phyloP scores from a whole-genome alignment of 73 alveolate species.

The Paraurostyla sp. region DNA sequence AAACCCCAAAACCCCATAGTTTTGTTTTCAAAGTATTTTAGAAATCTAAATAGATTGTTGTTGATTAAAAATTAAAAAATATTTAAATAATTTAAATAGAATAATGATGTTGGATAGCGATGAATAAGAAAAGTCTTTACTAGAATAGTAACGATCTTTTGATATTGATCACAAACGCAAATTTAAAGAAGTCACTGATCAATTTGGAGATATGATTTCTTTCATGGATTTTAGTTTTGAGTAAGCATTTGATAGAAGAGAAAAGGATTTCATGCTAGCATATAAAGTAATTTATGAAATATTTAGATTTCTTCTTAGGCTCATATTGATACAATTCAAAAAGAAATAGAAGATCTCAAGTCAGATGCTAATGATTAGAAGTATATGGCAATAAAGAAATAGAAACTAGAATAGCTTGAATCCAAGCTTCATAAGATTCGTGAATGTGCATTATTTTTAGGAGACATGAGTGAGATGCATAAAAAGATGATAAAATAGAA shows the following conservation, averaged over 20 bases:
- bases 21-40: not conserved
- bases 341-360: slow-evolving; percentile 41
- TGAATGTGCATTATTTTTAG: slow-evolving; percentile 50
- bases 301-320: not conserved
- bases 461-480: slow-evolving; percentile 66
- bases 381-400: slow-evolving; percentile 29
- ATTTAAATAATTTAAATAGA: no score
- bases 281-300: slow-evolving; percentile 2
- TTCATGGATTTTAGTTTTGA: slow-evolving; percentile 64
- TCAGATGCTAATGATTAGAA: slow-evolving; percentile 54
- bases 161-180: slow-evolving; percentile 45
- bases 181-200: slow-evolving; percentile 39
- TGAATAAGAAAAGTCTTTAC: not conserved
- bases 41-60: not conserved
- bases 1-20: not conserved
- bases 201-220: slow-evolving; percentile 42
- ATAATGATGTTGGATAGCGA: not conserved
- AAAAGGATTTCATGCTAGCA: slow-evolving; percentile 66
- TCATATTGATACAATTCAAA: slow-evolving; percentile 14
- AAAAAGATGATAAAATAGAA: slow-evolving; percentile 8
- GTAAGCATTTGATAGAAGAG: slow-evolving; percentile 54
- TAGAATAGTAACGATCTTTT: not conserved
- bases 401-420: slow-evolving; percentile 44
- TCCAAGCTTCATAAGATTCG: slow-evolving; percentile 12
- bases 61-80: no score